These are phyloP conservation scores for Gautieria morchelliformis DNA, from an alignment of 768 basidiomycete species.

Conservation along the genomic window DNA sequence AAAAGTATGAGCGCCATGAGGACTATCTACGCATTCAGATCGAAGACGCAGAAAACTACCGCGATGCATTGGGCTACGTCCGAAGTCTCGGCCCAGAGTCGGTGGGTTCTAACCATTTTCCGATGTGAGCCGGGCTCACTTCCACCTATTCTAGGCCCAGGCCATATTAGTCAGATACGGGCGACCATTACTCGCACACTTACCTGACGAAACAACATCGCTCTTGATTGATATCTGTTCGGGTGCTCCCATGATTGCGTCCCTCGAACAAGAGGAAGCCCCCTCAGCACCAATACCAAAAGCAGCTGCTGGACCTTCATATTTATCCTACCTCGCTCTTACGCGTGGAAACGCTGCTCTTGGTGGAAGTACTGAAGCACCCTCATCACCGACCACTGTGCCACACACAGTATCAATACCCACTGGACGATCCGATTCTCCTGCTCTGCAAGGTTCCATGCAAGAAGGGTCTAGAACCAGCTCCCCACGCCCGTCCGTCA, in stretches of 20 bases:
- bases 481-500: conserved; percentile 19
- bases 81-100: conserved; percentile 67
- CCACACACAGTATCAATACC: background rate
- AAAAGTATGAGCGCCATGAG: conserved; percentile 84
- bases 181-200: conserved; percentile 67
- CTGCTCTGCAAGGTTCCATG: conserved; percentile 29
- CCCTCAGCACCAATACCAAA: conserved; percentile 20
- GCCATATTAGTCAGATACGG: conserved; percentile 83
- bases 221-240: conserved; percentile 90
- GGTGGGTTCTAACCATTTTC: conserved; percentile 33
- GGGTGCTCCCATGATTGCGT: conserved; percentile 33
- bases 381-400: background rate
- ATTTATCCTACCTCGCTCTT: conserved; percentile 72
- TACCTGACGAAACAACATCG: conserved; percentile 84
- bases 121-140: background rate
- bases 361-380: conserved; percentile 6
- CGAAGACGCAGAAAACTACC: conserved; percentile 79
- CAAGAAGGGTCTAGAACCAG: conserved; percentile 24
- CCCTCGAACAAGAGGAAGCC: conserved; percentile 29
- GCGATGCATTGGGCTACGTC: conserved; percentile 75
- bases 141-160: conserved; percentile 52
- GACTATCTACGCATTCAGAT: conserved; percentile 92
- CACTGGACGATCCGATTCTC: conserved; percentile 9
- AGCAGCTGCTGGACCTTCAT: conserved; percentile 40
- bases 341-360: conserved; percentile 41